phyloP scores from a whole-genome alignment of 495 filamentous ascomycete species.

The Parmelia sp. region DNA sequence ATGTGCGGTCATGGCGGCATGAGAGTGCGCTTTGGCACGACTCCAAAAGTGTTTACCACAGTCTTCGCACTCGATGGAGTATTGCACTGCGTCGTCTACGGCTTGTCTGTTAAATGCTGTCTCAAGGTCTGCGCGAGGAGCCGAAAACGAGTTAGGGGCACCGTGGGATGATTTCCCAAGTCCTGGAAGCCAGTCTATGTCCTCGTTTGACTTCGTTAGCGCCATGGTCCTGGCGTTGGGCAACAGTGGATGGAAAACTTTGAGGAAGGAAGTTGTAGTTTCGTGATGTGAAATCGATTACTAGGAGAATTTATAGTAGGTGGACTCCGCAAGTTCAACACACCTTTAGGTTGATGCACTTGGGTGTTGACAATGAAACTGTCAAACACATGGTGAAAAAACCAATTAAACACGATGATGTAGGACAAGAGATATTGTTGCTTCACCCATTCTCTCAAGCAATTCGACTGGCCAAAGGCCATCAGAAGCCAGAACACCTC shows the following conservation, averaged over 20 bases:
- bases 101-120: not conserved
- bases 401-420: not conserved
- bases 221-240: not conserved
- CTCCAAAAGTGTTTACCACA: constrained; percentile 65
- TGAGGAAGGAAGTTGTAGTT: too few species aligned
- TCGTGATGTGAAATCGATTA: not conserved
- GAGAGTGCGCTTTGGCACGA: constrained; percentile 48
- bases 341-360: too few species aligned
- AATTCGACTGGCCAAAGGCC: not conserved
- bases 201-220: not conserved
- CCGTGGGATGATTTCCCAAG: not conserved
- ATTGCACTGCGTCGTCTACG: constrained; percentile 36
- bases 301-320: not conserved
- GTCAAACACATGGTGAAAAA: not conserved
- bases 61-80: constrained; percentile 54
- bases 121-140: not conserved
- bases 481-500: not conserved
- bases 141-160: not conserved
- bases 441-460: not conserved
- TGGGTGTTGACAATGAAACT: not conserved
- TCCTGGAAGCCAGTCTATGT: not conserved
- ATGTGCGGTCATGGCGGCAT: not conserved
- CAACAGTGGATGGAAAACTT: not conserved
- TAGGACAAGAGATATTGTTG: not conserved
- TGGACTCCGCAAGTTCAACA: not conserved